Evolutionary conservation across 2,329 filamentous ascomycete species (phyloP).

Genomic region (Allantophomopsis lycopodina): DNA sequence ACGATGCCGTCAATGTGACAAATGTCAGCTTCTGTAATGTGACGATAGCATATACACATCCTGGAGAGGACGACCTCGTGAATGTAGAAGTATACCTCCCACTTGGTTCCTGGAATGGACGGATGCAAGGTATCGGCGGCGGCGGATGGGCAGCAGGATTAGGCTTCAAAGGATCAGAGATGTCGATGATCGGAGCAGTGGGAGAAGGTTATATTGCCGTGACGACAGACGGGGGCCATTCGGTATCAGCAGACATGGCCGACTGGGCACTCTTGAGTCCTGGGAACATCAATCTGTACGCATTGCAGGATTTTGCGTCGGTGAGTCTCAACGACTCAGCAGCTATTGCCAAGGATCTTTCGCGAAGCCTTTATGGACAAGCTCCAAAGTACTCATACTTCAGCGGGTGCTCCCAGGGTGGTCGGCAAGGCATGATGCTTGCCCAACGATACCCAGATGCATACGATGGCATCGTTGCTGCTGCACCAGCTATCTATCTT

Average conservation of each 20-base stretch:
- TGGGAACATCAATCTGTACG: conserved; percentile 5
- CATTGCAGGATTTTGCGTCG: conserved; percentile 21
- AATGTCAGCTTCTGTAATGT: conserved; percentile 14
- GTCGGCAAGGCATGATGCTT: conserved; percentile 21
- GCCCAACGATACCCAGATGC: conserved; percentile 21
- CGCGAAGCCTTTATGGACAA: conserved; percentile 19
- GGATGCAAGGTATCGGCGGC: conserved; percentile 17
- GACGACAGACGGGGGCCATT: conserved; percentile 14
- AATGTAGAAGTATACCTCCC: conserved; percentile 13
- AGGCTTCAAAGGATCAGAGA: no score
- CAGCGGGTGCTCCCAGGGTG: conserved; percentile 22
- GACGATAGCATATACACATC: conserved; percentile 14
- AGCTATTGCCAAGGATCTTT: conserved; percentile 19
- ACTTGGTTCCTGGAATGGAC: conserved; percentile 12
- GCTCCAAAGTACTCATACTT: conserved; percentile 21
- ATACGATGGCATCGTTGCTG: conserved; percentile 25
- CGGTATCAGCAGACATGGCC: no score
- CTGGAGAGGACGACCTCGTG: conserved; percentile 7
- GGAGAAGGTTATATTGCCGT: conserved; percentile 12
- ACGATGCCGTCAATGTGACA: neutral
- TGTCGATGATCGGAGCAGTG: conserved; percentile 9
- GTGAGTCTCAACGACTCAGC: conserved; percentile 20
- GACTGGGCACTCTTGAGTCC: conserved; percentile 4
- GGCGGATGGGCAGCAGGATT: conserved; percentile 16
- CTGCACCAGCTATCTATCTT: conserved; percentile 22